A percentile compares a stretch with the other conserved stretches of the same genome.
Evolutionary conservation across 257 asterid genomes (phyloP).

Genomic region (Lithospermum erythrorhizon): DNA sequence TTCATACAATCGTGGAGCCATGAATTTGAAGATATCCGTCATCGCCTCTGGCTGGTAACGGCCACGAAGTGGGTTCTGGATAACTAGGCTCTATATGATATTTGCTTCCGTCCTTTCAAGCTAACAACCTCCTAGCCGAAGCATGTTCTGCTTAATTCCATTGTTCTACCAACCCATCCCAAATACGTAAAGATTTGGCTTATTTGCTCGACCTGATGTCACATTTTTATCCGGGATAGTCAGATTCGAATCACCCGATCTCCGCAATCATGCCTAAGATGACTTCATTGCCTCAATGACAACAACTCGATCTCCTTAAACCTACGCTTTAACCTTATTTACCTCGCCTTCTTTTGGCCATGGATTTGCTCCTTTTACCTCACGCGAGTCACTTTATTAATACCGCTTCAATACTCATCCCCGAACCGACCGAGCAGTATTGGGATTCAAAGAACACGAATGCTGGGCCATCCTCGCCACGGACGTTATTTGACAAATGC

Average conservation of each 20-base stretch:
- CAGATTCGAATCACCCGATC: conserved; percentile 36
- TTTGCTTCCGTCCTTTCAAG: conserved; percentile 40
- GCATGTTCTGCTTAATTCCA: no score
- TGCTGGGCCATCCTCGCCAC: conserved; percentile 43
- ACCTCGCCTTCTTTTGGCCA: conserved; percentile 43
- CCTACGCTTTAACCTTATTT: conserved; percentile 44
- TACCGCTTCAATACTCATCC: conserved; percentile 29
- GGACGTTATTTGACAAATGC: conserved; percentile 46
- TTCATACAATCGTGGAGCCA: conserved; percentile 42
- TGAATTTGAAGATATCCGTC: conserved; percentile 38
- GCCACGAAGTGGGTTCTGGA: conserved; percentile 44
- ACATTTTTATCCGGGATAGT: no score
- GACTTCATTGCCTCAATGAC: conserved; percentile 40
- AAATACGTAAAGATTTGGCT: no score
- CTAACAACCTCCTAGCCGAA: conserved; percentile 45
- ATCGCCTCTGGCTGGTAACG: conserved; percentile 44
- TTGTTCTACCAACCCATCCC: no score
- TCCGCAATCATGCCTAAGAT: conserved; percentile 45
- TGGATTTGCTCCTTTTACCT: conserved; percentile 41
- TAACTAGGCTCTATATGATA: conserved; percentile 33
- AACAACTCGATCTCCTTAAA: conserved; percentile 39
- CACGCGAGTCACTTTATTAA: conserved; percentile 36
- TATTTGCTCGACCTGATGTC: background rate
- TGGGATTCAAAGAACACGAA: conserved; percentile 46
- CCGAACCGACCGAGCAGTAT: conserved; percentile 40